Percentiles rank a stretch among this genome's conserved stretches.
phyloP scores from a whole-genome alignment of 345 rosid genomes.

The Citrus medica region DNA sequence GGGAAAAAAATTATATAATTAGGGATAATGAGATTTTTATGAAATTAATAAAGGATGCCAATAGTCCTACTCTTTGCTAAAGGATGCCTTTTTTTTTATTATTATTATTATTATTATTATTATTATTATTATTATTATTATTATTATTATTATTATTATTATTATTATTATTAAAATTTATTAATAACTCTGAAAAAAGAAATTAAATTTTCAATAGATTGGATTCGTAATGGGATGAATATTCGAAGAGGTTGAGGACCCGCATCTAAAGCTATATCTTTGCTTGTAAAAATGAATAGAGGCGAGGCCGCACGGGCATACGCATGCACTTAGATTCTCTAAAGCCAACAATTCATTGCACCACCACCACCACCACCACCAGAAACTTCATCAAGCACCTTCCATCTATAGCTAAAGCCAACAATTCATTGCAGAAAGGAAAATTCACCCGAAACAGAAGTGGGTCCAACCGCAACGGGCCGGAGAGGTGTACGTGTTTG shows the following conservation, averaged over 20 bases:
- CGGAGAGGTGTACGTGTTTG: neutral
- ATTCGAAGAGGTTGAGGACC: neutral
- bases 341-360: neutral
- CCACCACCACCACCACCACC: neutral
- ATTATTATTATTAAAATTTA: too few species aligned
- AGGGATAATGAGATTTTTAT: too few species aligned
- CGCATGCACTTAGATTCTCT: slow-evolving; percentile 14
- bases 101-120: too few species aligned
- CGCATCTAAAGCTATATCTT: neutral
- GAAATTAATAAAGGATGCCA: too few species aligned
- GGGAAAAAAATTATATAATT: too few species aligned
- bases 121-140: too few species aligned
- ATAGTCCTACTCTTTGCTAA: too few species aligned
- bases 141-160: too few species aligned
- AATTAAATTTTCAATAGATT: too few species aligned
- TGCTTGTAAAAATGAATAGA: neutral
- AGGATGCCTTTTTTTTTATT: too few species aligned
- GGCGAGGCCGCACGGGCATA: neutral
- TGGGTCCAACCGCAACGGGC: neutral
- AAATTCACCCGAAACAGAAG: neutral
- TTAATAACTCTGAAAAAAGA: too few species aligned
- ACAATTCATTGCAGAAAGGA: neutral
- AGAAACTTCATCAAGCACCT: neutral
- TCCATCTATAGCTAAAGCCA: neutral
- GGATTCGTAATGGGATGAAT: neutral